Percentiles rank a stretch among this genome's conserved stretches.
These are phyloP conservation scores for Pyricularia sp. DNA, from an alignment of 2,329 filamentous ascomycete genomes.

Conservation along the genomic window DNA sequence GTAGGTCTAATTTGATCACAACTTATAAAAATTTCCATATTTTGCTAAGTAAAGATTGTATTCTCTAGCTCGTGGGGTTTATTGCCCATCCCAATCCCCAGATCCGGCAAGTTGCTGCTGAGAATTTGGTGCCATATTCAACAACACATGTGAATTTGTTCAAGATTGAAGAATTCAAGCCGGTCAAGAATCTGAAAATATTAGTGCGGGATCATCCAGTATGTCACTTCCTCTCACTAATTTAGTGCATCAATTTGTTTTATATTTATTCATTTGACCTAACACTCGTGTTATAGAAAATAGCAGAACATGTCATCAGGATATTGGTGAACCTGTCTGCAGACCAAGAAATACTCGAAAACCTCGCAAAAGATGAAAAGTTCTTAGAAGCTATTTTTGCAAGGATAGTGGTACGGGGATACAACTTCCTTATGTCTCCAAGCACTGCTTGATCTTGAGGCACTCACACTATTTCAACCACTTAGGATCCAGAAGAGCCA, in stretches of 20 bases:
- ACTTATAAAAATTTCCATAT: too few species aligned
- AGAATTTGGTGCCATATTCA: constrained; percentile 80
- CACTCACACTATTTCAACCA: neutral
- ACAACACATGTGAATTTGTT: constrained; percentile 68
- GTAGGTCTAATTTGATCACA: constrained; percentile 28
- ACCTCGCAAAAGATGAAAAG: constrained; percentile 65
- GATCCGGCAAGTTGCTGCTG: constrained; percentile 75
- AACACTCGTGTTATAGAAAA: constrained; percentile 45
- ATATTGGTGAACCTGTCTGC: constrained; percentile 82
- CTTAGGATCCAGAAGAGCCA: constrained; percentile 54
- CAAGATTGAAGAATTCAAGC: constrained; percentile 68
- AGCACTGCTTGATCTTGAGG: neutral
- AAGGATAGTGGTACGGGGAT: constrained; percentile 57
- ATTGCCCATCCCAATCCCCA: constrained; percentile 87
- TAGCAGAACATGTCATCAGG: constrained; percentile 85
- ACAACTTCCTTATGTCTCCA: constrained; percentile 8
- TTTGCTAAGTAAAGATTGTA: neutral
- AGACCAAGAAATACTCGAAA: constrained; percentile 66
- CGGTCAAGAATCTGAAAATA: constrained; percentile 80
- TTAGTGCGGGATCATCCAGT: constrained; percentile 77
- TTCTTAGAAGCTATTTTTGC: constrained; percentile 68
- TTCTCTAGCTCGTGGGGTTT: constrained; percentile 73
- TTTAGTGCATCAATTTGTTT: neutral
- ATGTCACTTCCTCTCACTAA: constrained; percentile 23
- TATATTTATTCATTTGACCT: neutral